Base-by-base conservation (phyloP, 371 early-diverging fungal genomes). In the Cladochytrium tenue region DNA sequence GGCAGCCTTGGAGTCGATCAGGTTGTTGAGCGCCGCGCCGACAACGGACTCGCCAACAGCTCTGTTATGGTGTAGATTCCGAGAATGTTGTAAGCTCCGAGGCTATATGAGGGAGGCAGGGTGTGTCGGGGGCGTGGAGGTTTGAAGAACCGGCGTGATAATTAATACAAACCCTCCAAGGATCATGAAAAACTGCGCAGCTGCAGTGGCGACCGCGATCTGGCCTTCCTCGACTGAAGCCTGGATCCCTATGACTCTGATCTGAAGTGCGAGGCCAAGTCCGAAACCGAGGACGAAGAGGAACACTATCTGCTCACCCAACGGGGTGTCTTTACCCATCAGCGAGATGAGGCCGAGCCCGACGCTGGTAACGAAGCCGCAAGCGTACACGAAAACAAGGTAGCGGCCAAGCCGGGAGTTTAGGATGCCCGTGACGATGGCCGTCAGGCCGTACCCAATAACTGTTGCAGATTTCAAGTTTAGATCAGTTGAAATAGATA, bases 191-290 rank as follows among this genome's bases (percentile, higher is more conserved):
- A 86, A 88, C 61, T 82, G 79, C 13, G 78, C 64, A 66, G 81
- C 72, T 13, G 87, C 76, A 26, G 93, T 88, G 35, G 84, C 88
- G 31, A 90, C 76, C n/a, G 91, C 87, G 63, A 89, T 83, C 62
- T 74, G 69, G 53, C 67, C 61, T 7, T 13, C 20, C 13, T 43
- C 43, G 43, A 81, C 84, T n/a, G 80, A 71, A 32, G 75, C 75
- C 62, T 89, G 89, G 33, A 81, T 72, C 1, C 76, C 82, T 15
- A 89, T 60, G 17, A 82, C 71, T 3, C 74, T 71, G 33, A 77
- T 76, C 61, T 76, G 77, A 52, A 76, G 58, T 43, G 69, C 43
- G 55, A 55, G 20, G 43, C 68, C 68, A 10, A 30, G n/a, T 7
- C 68, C 68, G 31, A 61, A 30, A 23, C 68, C 68, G 23, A 56